Evolutionary conservation across 176 grass and related monocot species (phyloP), one percentile per base, ranked within the genome.

Genomic region (Cocos nucifera): DNA sequence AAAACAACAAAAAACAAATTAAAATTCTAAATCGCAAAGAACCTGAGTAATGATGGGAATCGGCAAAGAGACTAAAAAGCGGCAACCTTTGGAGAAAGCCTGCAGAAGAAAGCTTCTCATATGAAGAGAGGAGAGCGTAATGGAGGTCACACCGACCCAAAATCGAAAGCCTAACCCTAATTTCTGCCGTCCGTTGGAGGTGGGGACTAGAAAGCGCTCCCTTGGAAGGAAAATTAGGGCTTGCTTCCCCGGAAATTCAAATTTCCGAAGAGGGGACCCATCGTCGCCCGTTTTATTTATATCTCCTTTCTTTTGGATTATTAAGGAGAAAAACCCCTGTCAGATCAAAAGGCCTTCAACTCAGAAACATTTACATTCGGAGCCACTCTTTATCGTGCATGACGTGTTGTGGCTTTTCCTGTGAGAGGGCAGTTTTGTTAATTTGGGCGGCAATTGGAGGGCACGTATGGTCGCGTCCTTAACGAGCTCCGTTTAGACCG

Each of bases 71-170:
- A 64, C 77, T 54, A 67, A 69, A 83, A 81, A 74, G 78, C 84
- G 73, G 89, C 84, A 61, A 88, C 71, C 84, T 87, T 72, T 81
- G 74, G 10, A 44, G 65, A 63, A 62, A 80, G 73, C 66, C 29
- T 19, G 32, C n/a, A 39, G 19, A 5, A 18, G 17, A 30, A 7
- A 60, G 24, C 58, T 26, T 60, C 49, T 14, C 16, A 62, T 22
- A 29, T 26, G 9, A 52, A 50, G 23, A 28, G 17, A 28, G 56
- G 44, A 32, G 44, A 3, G 44, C 35, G 35, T 44, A 12, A 44
- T 12, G 6, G 9, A 50, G 49, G n/a, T 14, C 32, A 53, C 23
- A 30, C 5, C 5, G 28, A 30, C 4, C 28, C 28, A 30, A 27
- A 69, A 69, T 21, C 32, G 56, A 67, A 25, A 68, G 7, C 53